Conservation (phyloP, 192 early-diverging fungal species). For the Mycoemilia scoparia region DNA sequence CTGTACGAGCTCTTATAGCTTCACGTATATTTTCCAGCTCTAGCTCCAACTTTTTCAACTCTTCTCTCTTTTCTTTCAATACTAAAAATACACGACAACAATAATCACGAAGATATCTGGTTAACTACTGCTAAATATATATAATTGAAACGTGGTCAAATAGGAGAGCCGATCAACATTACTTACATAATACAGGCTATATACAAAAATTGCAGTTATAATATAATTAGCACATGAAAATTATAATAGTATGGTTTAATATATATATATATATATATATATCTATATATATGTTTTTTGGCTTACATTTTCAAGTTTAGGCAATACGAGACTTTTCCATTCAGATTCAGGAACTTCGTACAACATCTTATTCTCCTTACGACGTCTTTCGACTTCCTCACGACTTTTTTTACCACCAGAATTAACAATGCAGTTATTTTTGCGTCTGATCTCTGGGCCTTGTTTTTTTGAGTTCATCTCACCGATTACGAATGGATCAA, state of each 20-base stretch:
- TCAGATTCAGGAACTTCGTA: slow-evolving; percentile 51
- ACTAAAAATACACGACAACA: slow-evolving; percentile 11
- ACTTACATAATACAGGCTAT: too few species aligned
- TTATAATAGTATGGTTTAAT: too few species aligned
- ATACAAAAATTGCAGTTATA: too few species aligned
- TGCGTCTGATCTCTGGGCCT: slow-evolving; percentile 68
- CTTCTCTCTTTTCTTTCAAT: slow-evolving; percentile 40
- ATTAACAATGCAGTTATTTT: slow-evolving; percentile 91
- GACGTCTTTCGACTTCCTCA: slow-evolving; percentile 51
- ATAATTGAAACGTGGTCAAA: slow-evolving; percentile 3
- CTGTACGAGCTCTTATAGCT: too few species aligned
- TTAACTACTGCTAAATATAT: slow-evolving; percentile 1
- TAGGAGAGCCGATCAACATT: too few species aligned
- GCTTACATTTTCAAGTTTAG: slow-evolving; percentile 48
- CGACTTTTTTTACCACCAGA: slow-evolving; percentile 60
- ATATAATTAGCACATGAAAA: too few species aligned
- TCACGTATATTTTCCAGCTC: slow-evolving; percentile 44
- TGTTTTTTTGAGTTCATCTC: slow-evolving; percentile 65
- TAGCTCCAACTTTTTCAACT: slow-evolving; percentile 33
- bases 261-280: too few species aligned
- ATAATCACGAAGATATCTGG: background rate
- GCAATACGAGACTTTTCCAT: slow-evolving; percentile 55
- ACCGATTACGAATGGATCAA: slow-evolving; percentile 76
- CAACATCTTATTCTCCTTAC: slow-evolving; percentile 55
- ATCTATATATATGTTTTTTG: too few species aligned